Conservation (phyloP, 768 basidiomycete genomes). For the Russula vinacea region DNA sequence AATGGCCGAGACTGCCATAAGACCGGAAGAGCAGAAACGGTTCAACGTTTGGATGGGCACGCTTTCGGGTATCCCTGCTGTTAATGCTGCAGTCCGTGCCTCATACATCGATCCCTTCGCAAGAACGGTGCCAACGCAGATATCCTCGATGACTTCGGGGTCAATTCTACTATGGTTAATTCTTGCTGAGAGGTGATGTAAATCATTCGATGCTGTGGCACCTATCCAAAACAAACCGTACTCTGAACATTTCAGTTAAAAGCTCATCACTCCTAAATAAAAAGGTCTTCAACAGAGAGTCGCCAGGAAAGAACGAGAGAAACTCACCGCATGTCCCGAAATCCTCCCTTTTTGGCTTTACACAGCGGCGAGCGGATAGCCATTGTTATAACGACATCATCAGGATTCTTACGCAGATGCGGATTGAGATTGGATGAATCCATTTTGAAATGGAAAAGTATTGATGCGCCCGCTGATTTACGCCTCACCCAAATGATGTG, state of each 20-base stretch:
- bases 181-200: slow-evolving; percentile 44
- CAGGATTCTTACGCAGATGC: slow-evolving; percentile 56
- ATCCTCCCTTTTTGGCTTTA: slow-evolving; percentile 72
- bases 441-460: slow-evolving; percentile 38
- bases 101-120: slow-evolving; percentile 63
- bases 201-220: slow-evolving; percentile 23
- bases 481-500: background rate
- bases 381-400: slow-evolving; percentile 82
- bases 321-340: slow-evolving; percentile 63
- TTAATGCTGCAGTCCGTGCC: slow-evolving; percentile 69
- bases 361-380: slow-evolving; percentile 74
- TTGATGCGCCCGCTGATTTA: background rate
- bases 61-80: slow-evolving; percentile 76
- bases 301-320: slow-evolving; percentile 21
- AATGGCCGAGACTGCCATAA: slow-evolving; percentile 79
- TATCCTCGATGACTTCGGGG: slow-evolving; percentile 65
- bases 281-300: background rate
- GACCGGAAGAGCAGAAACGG: slow-evolving; percentile 78
- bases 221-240: slow-evolving; percentile 31
- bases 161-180: slow-evolving; percentile 57
- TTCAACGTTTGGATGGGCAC: slow-evolving; percentile 75
- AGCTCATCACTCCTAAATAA: slow-evolving; percentile 66
- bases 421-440: slow-evolving; percentile 44
- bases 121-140: slow-evolving; percentile 76
- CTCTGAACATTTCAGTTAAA: slow-evolving; percentile 79